Evolutionary conservation across 2,329 filamentous ascomycete genomes (phyloP).

Genomic region (Elsinoe fawcettii): DNA sequence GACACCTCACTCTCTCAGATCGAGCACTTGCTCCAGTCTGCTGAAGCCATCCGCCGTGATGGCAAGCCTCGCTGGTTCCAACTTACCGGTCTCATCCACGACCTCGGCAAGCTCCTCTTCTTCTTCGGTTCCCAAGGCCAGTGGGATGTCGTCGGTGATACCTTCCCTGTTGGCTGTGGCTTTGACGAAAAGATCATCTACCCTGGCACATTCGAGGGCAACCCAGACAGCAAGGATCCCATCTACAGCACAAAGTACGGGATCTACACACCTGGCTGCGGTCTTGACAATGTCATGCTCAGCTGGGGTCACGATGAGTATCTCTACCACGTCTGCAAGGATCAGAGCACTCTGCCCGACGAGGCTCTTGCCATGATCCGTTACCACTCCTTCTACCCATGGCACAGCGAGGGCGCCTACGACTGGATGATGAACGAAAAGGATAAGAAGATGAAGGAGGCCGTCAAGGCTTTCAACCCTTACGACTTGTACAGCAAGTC

Average conservation of each 20-base stretch:
- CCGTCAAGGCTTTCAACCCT: slow-evolving; percentile 80
- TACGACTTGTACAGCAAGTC: slow-evolving; percentile 92
- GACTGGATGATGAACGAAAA: slow-evolving; percentile 73
- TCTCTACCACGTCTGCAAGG: slow-evolving; percentile 77
- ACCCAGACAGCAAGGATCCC: slow-evolving; percentile 64
- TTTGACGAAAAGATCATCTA: slow-evolving; percentile 75
- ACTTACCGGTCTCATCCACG: slow-evolving; percentile 68
- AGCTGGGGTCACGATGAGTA: slow-evolving; percentile 88
- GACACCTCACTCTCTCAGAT: slow-evolving; percentile 84
- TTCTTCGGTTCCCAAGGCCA: slow-evolving; percentile 78
- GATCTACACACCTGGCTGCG: slow-evolving; percentile 72
- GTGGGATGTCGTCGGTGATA: slow-evolving; percentile 89
- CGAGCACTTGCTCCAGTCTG: slow-evolving; percentile 79
- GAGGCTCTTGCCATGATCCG: slow-evolving; percentile 89
- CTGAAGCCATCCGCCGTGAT: slow-evolving; percentile 81
- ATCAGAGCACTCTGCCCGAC: slow-evolving; percentile 67
- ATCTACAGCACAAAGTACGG: slow-evolving; percentile 70
- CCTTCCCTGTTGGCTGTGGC: slow-evolving; percentile 68
- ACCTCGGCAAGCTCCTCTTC: slow-evolving; percentile 71
- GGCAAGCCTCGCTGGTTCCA: slow-evolving; percentile 79
- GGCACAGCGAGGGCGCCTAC: slow-evolving; percentile 79
- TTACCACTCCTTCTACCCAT: slow-evolving; percentile 89
- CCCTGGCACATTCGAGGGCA: slow-evolving; percentile 65
- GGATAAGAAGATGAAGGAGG: slow-evolving; percentile 70
- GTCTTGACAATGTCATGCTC: slow-evolving; percentile 80